Conservation (phyloP, 1,284 basidiomycete species). For the Moesziomyces globuligerus region DNA sequence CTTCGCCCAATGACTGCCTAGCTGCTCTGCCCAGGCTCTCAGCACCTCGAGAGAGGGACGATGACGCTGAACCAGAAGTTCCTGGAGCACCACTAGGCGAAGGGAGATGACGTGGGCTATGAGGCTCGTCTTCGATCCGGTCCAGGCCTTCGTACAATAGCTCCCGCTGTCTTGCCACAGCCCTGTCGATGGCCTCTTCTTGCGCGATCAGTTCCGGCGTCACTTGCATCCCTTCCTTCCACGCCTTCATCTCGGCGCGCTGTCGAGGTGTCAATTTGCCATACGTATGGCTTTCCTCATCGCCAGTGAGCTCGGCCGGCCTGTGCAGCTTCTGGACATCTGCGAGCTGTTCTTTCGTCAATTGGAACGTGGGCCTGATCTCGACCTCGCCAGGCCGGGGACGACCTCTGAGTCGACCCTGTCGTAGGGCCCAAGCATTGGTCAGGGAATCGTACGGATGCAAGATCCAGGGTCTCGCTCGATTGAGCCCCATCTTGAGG, state of each 20-base stretch:
- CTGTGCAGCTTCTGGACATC: background rate
- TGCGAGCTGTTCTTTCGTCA: background rate
- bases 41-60: too few species aligned
- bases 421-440: too few species aligned
- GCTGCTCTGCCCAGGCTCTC: background rate
- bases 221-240: background rate
- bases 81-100: too few species aligned
- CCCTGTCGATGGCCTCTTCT: background rate
- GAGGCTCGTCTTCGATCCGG: background rate
- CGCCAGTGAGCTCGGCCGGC: too few species aligned
- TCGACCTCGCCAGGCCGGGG: slow-evolving; percentile 8
- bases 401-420: background rate
- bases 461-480: too few species aligned
- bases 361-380: slow-evolving; percentile 1
- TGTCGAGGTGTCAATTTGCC: background rate
- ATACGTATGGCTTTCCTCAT: background rate
- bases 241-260: background rate
- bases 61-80: too few species aligned
- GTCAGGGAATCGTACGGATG: too few species aligned
- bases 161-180: background rate
- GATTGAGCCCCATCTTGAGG: too few species aligned
- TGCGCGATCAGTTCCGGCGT: background rate
- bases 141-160: background rate
- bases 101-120: too few species aligned
- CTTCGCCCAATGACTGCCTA: background rate